Base-by-base conservation (phyloP, 129 eudicot genomes). In the Saussurea involucrata region DNA sequence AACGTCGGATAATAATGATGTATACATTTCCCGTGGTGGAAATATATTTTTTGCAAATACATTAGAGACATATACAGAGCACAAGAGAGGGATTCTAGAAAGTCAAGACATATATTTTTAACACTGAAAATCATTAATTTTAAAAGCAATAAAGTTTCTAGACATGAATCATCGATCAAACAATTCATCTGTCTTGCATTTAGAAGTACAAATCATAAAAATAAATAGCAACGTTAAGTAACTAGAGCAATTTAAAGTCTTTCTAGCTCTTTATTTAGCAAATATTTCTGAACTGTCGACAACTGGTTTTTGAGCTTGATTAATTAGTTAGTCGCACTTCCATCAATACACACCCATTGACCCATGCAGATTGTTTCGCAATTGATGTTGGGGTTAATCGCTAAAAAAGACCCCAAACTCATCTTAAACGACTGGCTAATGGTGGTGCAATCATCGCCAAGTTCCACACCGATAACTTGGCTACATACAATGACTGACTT, bases 331-430 rank as follows among this genome's bases (percentile, higher is more conserved):
- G 33, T 31, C 13, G 71, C 6, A 49, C 13, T 61, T 72, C 86
- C 79, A 29, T 57, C 27, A 24, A 78, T 27, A 53, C 79, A 83
- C 57, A 80, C 69, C 84, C 80, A 80, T 67, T 74, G 84, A 22
- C 84, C 84, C 58, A 57, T 80, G 33, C 73, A 80, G 42, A 68
- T 42, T 18, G 15, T 2, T 53, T 80, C 74, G 15, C 84, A 80
- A 63, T 80, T 80, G 53, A 81, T 75, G 75, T 81, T 81, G 6
- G 84, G 84, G 76, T 81, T 81, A 8, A 74, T 81, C 33, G 40
- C 46, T n/a, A 68, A 67, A 69, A 81, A 81, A 1, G 58, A 27
- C 20, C 9, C 24, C 63, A 67, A 25, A 36, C 80, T 74, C 65
- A 81, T 3, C 75, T 55, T 57, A 63, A 74, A 27, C 31, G 42